Base-by-base conservation (phyloP, 345 rosid genomes). In the Salix viminalis region DNA sequence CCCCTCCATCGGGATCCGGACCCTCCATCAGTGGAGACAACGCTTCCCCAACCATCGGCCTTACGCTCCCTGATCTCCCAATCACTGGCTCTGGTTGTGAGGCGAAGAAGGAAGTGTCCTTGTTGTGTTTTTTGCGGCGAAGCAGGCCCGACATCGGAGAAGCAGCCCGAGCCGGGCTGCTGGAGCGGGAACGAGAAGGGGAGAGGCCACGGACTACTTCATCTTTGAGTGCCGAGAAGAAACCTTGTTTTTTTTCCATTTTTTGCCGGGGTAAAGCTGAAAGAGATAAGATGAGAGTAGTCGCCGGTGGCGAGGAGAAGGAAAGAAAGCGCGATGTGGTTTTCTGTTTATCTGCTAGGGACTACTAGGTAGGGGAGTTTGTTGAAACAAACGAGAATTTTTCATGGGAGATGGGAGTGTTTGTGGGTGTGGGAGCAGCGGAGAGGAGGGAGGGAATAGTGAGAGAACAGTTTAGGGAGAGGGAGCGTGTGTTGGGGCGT, bases 201-300 rank as follows among this genome's bases (percentile, higher is more conserved):
- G 97, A 94, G 1, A 96, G 86, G 21, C 98, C 96, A 9, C 97
- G 87, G 24, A 91, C 89, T 0, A 95, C 91, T 76, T 93, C 99
- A 4, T 89, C 88, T 83, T 87, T 96, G 19, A 96, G 94, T 62
- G 97, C 83, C 6, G 97, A 86, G 87, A 96, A 92, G 76, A 96
- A 96, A 16, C 95, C 89, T 77, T 94, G 97, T 70, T 89, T 94
- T 78, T 87, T 96, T 84, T 96, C 99, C 98, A 96, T 96, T 69
- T 58, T 46, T 62, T 52, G 15, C 10, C 19, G 52, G 61, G 61
- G 18, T 15, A 9, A 39, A 24, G 21, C 2, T 13, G 62, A 6
- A 60, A 54, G 13, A 6, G 5, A 13, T 4, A 13, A 46, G 34
- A 70, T 7, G 48, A 26, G 7, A 37, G 14, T 9, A 37, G 44